Evolutionary conservation across 2,329 filamentous ascomycete genomes (phyloP).

Genomic region (Eurotiales sp.): DNA sequence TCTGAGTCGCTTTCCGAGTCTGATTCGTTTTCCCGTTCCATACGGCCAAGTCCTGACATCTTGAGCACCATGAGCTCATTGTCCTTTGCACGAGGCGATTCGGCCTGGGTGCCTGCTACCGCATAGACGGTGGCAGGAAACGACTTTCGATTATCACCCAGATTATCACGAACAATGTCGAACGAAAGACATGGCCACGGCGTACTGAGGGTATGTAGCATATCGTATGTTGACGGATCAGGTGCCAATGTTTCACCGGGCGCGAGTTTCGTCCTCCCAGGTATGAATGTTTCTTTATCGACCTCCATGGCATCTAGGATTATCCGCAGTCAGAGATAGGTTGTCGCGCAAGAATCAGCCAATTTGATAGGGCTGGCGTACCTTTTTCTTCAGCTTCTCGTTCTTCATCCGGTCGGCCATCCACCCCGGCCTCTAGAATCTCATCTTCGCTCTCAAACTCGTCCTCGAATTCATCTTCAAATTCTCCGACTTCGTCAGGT

Average conservation of each 20-base stretch:
- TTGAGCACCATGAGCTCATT: slow-evolving; percentile 97
- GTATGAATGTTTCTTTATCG: slow-evolving; percentile 92
- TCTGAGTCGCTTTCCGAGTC: slow-evolving; percentile 68
- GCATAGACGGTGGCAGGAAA: slow-evolving; percentile 95
- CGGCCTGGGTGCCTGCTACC: slow-evolving; percentile 91
- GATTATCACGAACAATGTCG: slow-evolving; percentile 78
- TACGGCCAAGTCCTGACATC: slow-evolving; percentile 83
- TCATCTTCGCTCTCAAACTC: slow-evolving; percentile 94
- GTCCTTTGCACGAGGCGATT: slow-evolving; percentile 68
- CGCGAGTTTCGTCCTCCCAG: slow-evolving; percentile 85
- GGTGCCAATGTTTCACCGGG: slow-evolving; percentile 87
- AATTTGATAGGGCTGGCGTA: slow-evolving; percentile 31
- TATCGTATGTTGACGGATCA: slow-evolving; percentile 92
- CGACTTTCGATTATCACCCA: slow-evolving; percentile 85
- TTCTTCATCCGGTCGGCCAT: slow-evolving; percentile 88
- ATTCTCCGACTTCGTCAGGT: slow-evolving; percentile 57
- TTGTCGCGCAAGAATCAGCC: neutral
- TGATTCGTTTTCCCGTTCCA: slow-evolving; percentile 69
- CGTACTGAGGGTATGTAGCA: slow-evolving; percentile 91
- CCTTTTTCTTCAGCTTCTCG: slow-evolving; percentile 79
- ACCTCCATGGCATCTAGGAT: slow-evolving; percentile 78
- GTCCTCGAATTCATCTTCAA: slow-evolving; percentile 84
- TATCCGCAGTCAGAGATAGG: slow-evolving; percentile 17
- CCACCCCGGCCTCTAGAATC: slow-evolving; percentile 89
- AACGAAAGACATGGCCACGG: slow-evolving; percentile 98